Percentiles rank a stretch among this genome's conserved stretches.
Conservation (phyloP, 768 basidiomycete species). For the Calocybe gangraenosa region DNA sequence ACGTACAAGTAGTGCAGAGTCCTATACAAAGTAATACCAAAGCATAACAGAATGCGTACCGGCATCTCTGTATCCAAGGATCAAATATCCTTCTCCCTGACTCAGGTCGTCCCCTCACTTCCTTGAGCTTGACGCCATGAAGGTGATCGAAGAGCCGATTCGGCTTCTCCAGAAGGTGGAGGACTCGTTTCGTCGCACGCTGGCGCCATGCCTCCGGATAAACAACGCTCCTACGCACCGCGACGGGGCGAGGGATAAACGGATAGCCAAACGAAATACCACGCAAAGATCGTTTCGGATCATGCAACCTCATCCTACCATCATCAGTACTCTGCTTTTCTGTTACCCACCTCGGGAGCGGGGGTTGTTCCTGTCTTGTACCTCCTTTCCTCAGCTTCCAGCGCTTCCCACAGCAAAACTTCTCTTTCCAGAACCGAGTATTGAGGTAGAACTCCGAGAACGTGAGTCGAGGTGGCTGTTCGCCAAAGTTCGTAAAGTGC, state of each 20-base stretch:
- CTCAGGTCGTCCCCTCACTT: constrained; percentile 42
- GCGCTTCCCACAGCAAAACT: constrained; percentile 27
- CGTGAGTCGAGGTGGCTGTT: constrained; percentile 38
- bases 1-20: constrained; percentile 32
- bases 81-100: constrained; percentile 47
- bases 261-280: constrained; percentile 56
- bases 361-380: constrained; percentile 17
- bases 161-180: constrained; percentile 37
- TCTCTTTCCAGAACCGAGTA: constrained; percentile 33
- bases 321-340: constrained; percentile 41
- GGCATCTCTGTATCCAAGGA: constrained; percentile 54
- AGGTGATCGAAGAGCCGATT: constrained; percentile 39
- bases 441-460: constrained; percentile 46
- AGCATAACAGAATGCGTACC: constrained; percentile 53
- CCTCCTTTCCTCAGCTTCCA: constrained; percentile 8
- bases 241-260: constrained; percentile 48
- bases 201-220: constrained; percentile 17
- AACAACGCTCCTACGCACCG: constrained; percentile 20
- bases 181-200: constrained; percentile 15
- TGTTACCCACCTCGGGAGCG: constrained; percentile 39
- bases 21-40: constrained; percentile 40
- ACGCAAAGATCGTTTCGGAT: constrained; percentile 38
- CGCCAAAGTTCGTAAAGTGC: constrained; percentile 50
- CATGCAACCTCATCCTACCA: constrained; percentile 38
- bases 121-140: constrained; percentile 38